phyloP scores from a whole-genome alignment of 2,329 filamentous ascomycete species.

The Aschersonia sp. region DNA sequence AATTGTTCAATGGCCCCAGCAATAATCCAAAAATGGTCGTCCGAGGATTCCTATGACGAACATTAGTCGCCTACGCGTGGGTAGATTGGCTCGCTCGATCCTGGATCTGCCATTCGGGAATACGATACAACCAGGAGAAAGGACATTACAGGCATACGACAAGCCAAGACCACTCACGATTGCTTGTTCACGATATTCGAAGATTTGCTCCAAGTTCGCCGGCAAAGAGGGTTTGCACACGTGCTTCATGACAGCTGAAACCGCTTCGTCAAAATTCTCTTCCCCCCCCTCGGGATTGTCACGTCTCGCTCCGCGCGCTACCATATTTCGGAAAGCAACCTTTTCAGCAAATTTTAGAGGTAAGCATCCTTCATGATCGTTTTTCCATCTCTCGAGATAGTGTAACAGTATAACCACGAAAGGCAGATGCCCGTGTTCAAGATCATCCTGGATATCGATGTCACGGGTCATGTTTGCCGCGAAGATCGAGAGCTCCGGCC shows the following conservation, averaged over 20 bases:
- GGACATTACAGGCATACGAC: no score
- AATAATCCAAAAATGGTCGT: slow-evolving; percentile 71
- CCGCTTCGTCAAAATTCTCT: slow-evolving; percentile 93
- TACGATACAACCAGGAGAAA: no score
- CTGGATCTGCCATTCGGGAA: no score
- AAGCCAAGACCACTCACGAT: slow-evolving; percentile 22
- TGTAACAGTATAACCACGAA: slow-evolving; percentile 73
- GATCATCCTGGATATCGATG: slow-evolving; percentile 55
- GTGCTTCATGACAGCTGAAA: slow-evolving; percentile 76
- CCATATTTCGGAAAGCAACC: slow-evolving; percentile 58
- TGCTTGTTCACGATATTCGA: slow-evolving; percentile 44
- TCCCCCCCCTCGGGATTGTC: slow-evolving; percentile 74
- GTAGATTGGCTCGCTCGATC: no score
- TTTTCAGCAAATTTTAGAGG: slow-evolving; percentile 77
- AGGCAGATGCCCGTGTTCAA: slow-evolving; percentile 84
- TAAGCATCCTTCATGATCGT: slow-evolving; percentile 47
- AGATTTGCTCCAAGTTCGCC: slow-evolving; percentile 59
- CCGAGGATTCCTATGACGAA: neutral
- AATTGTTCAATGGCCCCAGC: slow-evolving; percentile 67
- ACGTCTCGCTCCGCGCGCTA: slow-evolving; percentile 53
- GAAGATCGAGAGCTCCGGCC: slow-evolving; percentile 65
- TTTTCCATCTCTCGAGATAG: slow-evolving; percentile 71
- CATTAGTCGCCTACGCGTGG: slow-evolving; percentile 15
- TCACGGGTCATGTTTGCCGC: slow-evolving; percentile 50
- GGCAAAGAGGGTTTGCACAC: slow-evolving; percentile 55